A percentile compares a stretch with the other conserved stretches of the same genome.
These are phyloP conservation scores for Mucor circinelloides DNA, from an alignment of 371 early-diverging fungal genomes.

Conservation along the genomic window DNA sequence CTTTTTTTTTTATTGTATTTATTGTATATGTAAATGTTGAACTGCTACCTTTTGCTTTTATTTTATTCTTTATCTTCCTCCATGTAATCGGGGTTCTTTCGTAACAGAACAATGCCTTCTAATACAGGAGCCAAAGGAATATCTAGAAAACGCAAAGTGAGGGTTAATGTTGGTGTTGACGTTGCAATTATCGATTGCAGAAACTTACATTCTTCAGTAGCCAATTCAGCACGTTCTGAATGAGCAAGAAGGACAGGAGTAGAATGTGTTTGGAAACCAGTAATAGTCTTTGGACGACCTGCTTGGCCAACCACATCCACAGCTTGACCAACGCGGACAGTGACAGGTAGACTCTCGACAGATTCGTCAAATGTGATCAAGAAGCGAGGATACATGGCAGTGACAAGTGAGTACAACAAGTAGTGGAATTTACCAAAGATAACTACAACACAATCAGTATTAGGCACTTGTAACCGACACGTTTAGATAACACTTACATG, in stretches of 20 bases:
- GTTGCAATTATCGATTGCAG: background rate
- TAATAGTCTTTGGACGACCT: slow-evolving; percentile 97
- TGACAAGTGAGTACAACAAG: slow-evolving; percentile 90
- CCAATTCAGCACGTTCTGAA: slow-evolving; percentile 97
- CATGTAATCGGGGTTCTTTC: slow-evolving; percentile 90
- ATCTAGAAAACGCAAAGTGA: slow-evolving; percentile 37
- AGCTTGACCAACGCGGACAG: slow-evolving; percentile 98
- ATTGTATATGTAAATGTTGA: slow-evolving; percentile 21
- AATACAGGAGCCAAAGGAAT: slow-evolving; percentile 79
- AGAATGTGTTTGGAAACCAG: slow-evolving; percentile 98
- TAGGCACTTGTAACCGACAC: background rate
- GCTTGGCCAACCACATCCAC: slow-evolving; percentile 99
- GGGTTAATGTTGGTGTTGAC: background rate
- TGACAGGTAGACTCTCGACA: slow-evolving; percentile 75
- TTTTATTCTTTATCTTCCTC: slow-evolving; percentile 70
- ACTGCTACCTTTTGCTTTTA: slow-evolving; percentile 70
- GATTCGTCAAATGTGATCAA: slow-evolving; percentile 92
- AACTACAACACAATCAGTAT: slow-evolving; percentile 40
- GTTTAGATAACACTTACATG: slow-evolving; percentile 59
- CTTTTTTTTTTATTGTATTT: slow-evolving; percentile 2
- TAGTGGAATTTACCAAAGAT: slow-evolving; percentile 90
- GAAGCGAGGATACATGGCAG: slow-evolving; percentile 97
- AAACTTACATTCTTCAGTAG: slow-evolving; percentile 91
- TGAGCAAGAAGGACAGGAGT: slow-evolving; percentile 97
- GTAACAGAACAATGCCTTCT: slow-evolving; percentile 94